Percentiles rank a stretch among this genome's conserved stretches.
These are phyloP conservation scores for Rhododendron mucronatum DNA, from an alignment of 148 eudicot genomes.

Conservation along the genomic window DNA sequence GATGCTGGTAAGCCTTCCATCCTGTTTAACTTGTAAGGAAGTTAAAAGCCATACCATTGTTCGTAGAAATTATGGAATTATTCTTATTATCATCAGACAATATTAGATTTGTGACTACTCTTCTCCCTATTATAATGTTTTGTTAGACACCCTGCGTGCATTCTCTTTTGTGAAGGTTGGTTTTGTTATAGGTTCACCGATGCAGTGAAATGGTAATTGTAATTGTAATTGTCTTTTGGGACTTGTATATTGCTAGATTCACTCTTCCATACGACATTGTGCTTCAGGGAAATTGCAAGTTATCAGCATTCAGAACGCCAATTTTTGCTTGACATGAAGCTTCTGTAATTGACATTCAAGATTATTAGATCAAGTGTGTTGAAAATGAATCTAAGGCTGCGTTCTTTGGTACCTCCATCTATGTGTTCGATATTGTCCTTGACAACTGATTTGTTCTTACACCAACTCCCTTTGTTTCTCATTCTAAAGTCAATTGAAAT, in stretches of 20 bases:
- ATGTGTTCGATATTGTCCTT: neutral
- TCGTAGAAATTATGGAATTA: neutral
- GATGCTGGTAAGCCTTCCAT: conserved; percentile 63
- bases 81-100: neutral
- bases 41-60: neutral
- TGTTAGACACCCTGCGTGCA: neutral
- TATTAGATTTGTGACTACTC: neutral
- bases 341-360: neutral
- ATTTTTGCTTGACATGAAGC: neutral
- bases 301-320: neutral
- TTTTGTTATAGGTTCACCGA: neutral
- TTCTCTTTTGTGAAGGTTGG: neutral
- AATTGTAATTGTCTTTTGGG: neutral
- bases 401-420: neutral
- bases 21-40: neutral
- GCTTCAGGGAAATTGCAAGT: neutral
- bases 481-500: neutral
- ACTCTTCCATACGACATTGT: neutral
- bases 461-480: neutral
- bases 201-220: neutral
- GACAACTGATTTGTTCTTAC: neutral
- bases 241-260: neutral
- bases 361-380: neutral
- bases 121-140: neutral
- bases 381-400: neutral